Base-by-base conservation (phyloP, 305 asterid genomes). In the Fraxinus dipetala region DNA sequence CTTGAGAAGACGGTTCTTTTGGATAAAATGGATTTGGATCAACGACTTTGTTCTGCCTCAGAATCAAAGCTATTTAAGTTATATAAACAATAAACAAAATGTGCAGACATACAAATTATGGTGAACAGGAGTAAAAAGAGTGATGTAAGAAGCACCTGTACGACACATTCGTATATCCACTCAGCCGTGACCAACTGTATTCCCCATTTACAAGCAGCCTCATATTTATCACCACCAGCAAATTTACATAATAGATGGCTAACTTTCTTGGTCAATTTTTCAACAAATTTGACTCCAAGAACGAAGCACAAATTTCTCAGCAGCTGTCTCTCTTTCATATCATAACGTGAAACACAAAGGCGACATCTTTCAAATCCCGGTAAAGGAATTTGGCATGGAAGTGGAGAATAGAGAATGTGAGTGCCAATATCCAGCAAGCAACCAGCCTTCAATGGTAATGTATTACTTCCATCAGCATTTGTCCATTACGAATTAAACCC, bases 371-470 rank as follows among this genome's bases (percentile, higher is more conserved):
- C 91, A 84, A 96, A 90, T 76, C 92, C 93, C 77, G 90, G 89
- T 80, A 96, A 90, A 84, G 99, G 99, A 83, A 92, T 88, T 88
- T 86, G 87, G 91, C 99, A 94, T 75, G 91, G 89, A 77, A 96
- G 98, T 80, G 99, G 99, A 85, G 97, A 90, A 88, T 91, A 96
- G 81, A 94, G 92, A 75, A 96, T 84, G 90, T 94, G 98, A 84
- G 97, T 88, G 88, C 86, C 87, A 87, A 93, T 91, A 87, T 94
- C 96, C 89, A 93, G 93, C 91, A 93, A 87, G 88, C 82, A 83
- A 22, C 92, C 97, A 84, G 90, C 97, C 99, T 96, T 83, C 93
- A 91, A 89, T 8, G 83, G 73, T 72, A 87, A 85, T 69, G 77
- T 78, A 35, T 69, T 40, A 84, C 30, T 82, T 31, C 34, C 73